A percentile compares a stretch with the other conserved stretches of the same genome.
Evolutionary conservation across 805 yeast species (phyloP).

Genomic region (Metschnikowia drakensbergensis): DNA sequence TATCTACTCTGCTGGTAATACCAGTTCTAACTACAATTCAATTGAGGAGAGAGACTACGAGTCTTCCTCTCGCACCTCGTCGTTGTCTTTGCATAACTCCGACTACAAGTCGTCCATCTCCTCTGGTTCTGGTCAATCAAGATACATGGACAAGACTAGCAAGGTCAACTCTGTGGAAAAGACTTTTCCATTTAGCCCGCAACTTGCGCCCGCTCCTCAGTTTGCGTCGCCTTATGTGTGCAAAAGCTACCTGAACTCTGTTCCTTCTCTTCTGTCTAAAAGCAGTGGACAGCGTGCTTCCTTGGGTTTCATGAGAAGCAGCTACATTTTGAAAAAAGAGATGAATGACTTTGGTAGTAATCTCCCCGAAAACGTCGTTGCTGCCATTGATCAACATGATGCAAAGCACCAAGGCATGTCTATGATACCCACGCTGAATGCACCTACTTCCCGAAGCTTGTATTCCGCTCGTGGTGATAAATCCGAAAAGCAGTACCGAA

Average conservation of each 20-base stretch:
- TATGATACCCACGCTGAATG: background rate
- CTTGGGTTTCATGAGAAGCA: constrained; percentile 41
- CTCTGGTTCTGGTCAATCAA: constrained; percentile 26
- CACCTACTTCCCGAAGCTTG: constrained; percentile 2
- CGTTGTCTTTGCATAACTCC: constrained; percentile 37
- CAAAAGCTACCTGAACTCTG: constrained; percentile 13
- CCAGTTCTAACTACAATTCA: constrained; percentile 31
- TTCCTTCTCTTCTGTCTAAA: constrained; percentile 14
- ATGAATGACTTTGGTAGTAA: constrained; percentile 32
- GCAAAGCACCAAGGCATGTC: background rate
- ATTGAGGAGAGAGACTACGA: constrained; percentile 20
- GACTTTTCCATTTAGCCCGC: constrained; percentile 7
- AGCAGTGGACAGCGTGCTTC: constrained; percentile 28
- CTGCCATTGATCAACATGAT: constrained; percentile 4
- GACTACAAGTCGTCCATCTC: constrained; percentile 36
- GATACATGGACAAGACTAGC: constrained; percentile 7
- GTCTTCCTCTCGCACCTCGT: constrained; percentile 28
- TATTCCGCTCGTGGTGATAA: background rate
- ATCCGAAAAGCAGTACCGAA: background rate
- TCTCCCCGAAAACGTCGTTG: constrained; percentile 28
- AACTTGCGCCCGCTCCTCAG: constrained; percentile 4
- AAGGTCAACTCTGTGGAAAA: constrained; percentile 14
- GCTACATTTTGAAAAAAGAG: constrained; percentile 41
- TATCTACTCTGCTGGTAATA: constrained; percentile 13
- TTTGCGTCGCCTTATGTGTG: constrained; percentile 10